These are phyloP conservation scores for Bremia lactucae DNA, from an alignment of 352 stramenopile species.

Conservation along the genomic window DNA sequence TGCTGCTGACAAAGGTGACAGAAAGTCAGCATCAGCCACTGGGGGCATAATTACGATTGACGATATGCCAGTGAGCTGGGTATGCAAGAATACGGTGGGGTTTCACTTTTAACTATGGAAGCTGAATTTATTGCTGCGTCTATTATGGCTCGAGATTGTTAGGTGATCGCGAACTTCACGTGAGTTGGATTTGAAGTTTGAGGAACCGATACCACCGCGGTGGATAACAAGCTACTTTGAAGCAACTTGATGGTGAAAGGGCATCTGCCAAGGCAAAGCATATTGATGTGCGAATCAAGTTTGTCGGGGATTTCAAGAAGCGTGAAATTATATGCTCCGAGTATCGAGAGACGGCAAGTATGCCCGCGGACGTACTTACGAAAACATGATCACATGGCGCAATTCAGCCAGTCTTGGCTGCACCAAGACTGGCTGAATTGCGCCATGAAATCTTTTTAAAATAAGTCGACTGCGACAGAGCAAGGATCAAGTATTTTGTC, in stretches of 20 bases:
- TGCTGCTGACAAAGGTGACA: too few relatives aligned
- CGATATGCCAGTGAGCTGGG: too few relatives aligned
- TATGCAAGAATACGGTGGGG: neutral
- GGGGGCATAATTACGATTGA: too few relatives aligned
- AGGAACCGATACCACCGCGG: neutral
- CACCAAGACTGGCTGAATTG: too few relatives aligned
- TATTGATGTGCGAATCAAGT: conserved; percentile 7
- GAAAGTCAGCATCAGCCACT: too few relatives aligned
- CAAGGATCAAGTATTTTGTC: too few relatives aligned
- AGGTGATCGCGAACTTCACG: conserved; percentile 1
- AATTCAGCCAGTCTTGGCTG: too few relatives aligned
- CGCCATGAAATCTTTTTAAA: too few relatives aligned
- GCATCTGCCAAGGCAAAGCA: conserved; percentile 6
- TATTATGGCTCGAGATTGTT: conserved; percentile 4
- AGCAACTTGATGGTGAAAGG: conserved; percentile 1
- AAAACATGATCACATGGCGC: too few relatives aligned
- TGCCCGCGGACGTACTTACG: conserved; percentile 8
- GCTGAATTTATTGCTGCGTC: conserved; percentile 9
- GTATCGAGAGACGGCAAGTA: conserved; percentile 2
- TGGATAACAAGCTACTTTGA: conserved; percentile 1
- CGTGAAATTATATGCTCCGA: neutral
- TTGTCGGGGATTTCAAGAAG: conserved; percentile 1
- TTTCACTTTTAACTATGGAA: conserved; percentile 14
- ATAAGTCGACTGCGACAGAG: too few relatives aligned
- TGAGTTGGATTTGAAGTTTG: neutral